These are phyloP conservation scores for Xylaria grammica DNA, from an alignment of 495 filamentous ascomycete genomes.

Conservation along the genomic window DNA sequence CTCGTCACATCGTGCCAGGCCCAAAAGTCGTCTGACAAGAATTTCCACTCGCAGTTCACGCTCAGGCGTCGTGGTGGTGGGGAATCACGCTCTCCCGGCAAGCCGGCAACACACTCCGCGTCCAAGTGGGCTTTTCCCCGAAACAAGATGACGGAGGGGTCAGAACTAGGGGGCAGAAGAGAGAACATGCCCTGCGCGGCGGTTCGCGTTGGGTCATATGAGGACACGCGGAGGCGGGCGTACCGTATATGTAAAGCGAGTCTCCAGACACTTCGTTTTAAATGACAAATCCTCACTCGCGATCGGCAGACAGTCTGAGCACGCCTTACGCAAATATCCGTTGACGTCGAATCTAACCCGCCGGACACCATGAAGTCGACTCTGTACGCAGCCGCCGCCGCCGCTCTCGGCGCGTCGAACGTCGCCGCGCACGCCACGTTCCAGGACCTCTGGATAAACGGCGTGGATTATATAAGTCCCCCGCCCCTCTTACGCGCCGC, in stretches of 20 bases:
- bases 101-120: not conserved
- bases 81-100: conserved; percentile 3
- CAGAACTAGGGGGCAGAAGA: not conserved
- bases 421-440: conserved; percentile 56
- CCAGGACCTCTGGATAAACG: conserved; percentile 58
- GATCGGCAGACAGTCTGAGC: no score
- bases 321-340: no score
- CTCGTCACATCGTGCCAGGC: conserved; percentile 8
- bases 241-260: not conserved
- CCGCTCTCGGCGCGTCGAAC: conserved; percentile 6
- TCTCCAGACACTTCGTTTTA: no score
- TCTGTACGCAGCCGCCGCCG: conserved; percentile 12
- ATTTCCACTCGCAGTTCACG: not conserved
- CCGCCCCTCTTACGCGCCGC: not conserved
- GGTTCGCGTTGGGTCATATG: not conserved
- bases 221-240: not conserved
- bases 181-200: not conserved
- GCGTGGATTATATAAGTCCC: conserved; percentile 52
- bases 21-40: conserved; percentile 1
- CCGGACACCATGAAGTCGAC: conserved; percentile 12
- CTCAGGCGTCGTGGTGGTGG: not conserved
- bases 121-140: not conserved
- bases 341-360: not conserved
- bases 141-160: not conserved
- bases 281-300: no score